Evolutionary conservation across 177 flowering plant species (phyloP).

Genomic region (Telopea speciosissima): DNA sequence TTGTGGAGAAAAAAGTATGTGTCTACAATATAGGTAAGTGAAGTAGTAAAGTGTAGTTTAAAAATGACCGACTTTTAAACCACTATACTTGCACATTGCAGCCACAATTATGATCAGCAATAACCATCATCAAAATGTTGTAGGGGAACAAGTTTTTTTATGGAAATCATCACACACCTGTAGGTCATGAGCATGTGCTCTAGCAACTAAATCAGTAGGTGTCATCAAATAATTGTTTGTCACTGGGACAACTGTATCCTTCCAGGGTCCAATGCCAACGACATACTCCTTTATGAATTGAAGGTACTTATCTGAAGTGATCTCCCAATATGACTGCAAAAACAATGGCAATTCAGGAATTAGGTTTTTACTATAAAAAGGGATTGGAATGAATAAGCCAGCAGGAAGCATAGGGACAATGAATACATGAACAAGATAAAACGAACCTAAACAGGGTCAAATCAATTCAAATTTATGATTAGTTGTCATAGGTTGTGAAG

Average conservation of each 20-base stretch:
- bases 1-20: too few relatives aligned
- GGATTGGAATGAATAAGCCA: neutral
- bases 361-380: neutral
- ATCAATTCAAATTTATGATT: too few relatives aligned
- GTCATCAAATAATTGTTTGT: conserved; percentile 45
- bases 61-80: neutral
- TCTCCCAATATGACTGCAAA: conserved; percentile 80
- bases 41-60: too few relatives aligned
- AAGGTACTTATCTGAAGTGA: conserved; percentile 79
- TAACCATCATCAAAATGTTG: neutral
- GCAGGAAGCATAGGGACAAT: neutral
- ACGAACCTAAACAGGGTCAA: too few relatives aligned
- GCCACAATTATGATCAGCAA: neutral
- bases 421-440: too few relatives aligned
- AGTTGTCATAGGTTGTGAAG: too few relatives aligned
- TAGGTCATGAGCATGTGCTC: conserved; percentile 76
- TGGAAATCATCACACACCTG: conserved; percentile 50
- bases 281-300: conserved; percentile 76
- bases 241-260: conserved; percentile 78
- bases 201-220: conserved; percentile 86
- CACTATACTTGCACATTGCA: neutral
- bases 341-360: neutral
- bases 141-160: neutral
- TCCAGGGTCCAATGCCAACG: conserved; percentile 98
- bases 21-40: too few relatives aligned